These are phyloP conservation scores for Nemania serpens DNA, from an alignment of 2,329 filamentous ascomycete genomes.

Conservation along the genomic window DNA sequence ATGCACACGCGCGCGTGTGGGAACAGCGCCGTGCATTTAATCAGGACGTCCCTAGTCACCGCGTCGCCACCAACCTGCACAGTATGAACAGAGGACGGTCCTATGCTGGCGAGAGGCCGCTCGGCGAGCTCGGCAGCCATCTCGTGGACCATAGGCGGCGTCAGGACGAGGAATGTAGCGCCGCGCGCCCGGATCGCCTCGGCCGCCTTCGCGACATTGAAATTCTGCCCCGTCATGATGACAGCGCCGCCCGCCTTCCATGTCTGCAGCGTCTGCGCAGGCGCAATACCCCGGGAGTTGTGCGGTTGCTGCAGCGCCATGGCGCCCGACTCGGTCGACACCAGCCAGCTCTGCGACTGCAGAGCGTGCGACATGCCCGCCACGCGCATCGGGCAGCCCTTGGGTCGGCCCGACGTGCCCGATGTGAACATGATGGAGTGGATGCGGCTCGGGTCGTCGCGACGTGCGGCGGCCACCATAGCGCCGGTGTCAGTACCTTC, in stretches of 20 bases:
- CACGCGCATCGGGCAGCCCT: slow-evolving; percentile 19
- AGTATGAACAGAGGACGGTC: background rate
- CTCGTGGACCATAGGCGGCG: slow-evolving; percentile 24
- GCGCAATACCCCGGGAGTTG: slow-evolving; percentile 21
- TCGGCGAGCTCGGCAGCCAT: slow-evolving; percentile 4
- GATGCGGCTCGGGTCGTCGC: slow-evolving; percentile 6
- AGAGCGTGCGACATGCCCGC: slow-evolving; percentile 16
- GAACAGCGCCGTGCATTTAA: slow-evolving; percentile 21
- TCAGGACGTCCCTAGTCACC: slow-evolving; percentile 19
- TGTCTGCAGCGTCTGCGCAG: slow-evolving; percentile 21
- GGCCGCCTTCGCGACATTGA: slow-evolving; percentile 8
- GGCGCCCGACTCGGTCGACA: background rate
- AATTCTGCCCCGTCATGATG: slow-evolving; percentile 16
- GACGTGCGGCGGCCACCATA: no score
- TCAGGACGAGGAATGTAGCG: slow-evolving; percentile 19
- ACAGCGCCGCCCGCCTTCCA: slow-evolving; percentile 17
- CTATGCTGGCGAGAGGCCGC: no score
- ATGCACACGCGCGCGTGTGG: slow-evolving; percentile 18
- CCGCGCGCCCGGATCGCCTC: slow-evolving; percentile 12
- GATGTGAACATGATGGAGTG: slow-evolving; percentile 24
- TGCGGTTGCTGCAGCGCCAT: slow-evolving; percentile 17
- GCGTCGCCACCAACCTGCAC: slow-evolving; percentile 25
- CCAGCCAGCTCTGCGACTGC: slow-evolving; percentile 22
- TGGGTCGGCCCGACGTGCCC: slow-evolving; percentile 19
- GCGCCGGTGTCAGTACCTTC: no score